phyloP scores from a whole-genome alignment of 345 rosid genomes.

The Cochlearia excelsa region DNA sequence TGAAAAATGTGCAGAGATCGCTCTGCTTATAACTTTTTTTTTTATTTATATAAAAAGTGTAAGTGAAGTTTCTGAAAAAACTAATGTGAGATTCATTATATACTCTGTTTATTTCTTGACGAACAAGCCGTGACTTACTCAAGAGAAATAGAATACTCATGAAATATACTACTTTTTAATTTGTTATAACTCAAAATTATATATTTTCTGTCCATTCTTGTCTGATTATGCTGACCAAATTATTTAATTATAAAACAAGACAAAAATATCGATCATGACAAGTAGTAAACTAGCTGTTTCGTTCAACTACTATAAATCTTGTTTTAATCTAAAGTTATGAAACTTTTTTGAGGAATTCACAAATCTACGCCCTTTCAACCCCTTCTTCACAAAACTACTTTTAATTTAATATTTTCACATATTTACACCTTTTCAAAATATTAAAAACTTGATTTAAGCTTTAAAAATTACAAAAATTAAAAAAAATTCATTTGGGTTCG shows the following conservation, averaged over 20 bases:
- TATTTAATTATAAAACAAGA: background rate
- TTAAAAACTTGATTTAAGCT: too few species aligned
- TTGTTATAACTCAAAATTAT: background rate
- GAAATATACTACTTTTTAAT: background rate
- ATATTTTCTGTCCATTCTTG: slow-evolving; percentile 3
- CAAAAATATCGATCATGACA: background rate
- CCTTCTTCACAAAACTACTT: too few species aligned
- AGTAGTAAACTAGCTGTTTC: slow-evolving; percentile 20
- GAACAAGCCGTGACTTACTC: slow-evolving; percentile 29
- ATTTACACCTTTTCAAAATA: too few species aligned
- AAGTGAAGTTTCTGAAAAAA: slow-evolving; percentile 20
- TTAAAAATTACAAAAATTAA: too few species aligned
- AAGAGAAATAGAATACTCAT: background rate
- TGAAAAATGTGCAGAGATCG: slow-evolving; percentile 14
- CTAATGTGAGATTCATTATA: slow-evolving; percentile 10
- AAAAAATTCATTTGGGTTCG: too few species aligned
- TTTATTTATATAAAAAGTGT: slow-evolving; percentile 1
- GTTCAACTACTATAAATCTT: slow-evolving; percentile 19
- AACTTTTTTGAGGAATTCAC: too few species aligned
- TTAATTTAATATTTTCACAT: too few species aligned
- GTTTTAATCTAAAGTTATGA: background rate
- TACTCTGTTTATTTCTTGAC: slow-evolving; percentile 29
- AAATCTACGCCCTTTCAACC: too few species aligned
- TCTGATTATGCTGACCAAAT: slow-evolving; percentile 18
- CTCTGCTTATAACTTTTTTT: slow-evolving; percentile 2